These are phyloP conservation scores for Pisolithus tinctorius DNA, from an alignment of 768 basidiomycete genomes.

Conservation along the genomic window DNA sequence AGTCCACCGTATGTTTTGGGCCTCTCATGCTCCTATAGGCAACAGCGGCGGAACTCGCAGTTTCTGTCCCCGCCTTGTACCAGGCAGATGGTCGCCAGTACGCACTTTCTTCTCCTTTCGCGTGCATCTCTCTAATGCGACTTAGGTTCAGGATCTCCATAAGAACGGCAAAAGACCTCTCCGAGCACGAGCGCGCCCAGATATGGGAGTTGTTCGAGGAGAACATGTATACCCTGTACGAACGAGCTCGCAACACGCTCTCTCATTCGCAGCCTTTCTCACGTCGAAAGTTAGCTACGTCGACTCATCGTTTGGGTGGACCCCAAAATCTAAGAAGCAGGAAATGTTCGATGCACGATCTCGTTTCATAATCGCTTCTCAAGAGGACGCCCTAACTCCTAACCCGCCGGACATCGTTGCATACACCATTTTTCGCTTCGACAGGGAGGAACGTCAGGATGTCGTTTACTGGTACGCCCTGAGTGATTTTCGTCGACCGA, in stretches of 20 bases:
- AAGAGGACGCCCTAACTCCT: conserved; percentile 8
- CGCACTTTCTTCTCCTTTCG: background rate
- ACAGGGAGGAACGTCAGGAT: conserved; percentile 52
- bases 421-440: conserved; percentile 66
- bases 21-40: conserved; percentile 10
- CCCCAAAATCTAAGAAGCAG: conserved; percentile 44
- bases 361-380: conserved; percentile 49
- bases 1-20: no score
- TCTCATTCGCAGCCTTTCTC: background rate
- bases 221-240: conserved; percentile 50
- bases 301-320: conserved; percentile 60
- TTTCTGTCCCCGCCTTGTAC: conserved; percentile 8
- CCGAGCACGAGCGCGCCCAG: conserved; percentile 28
- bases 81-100: conserved; percentile 12
- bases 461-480: conserved; percentile 62
- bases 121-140: background rate
- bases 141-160: conserved; percentile 20
- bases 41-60: conserved; percentile 14
- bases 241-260: conserved; percentile 2
- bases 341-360: conserved; percentile 58
- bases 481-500: background rate
- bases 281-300: conserved; percentile 37
- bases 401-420: conserved; percentile 26
- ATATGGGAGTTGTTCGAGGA: conserved; percentile 47
- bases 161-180: conserved; percentile 27